phyloP scores from a whole-genome alignment of 768 basidiomycete genomes.

The Mycena latifolia region DNA sequence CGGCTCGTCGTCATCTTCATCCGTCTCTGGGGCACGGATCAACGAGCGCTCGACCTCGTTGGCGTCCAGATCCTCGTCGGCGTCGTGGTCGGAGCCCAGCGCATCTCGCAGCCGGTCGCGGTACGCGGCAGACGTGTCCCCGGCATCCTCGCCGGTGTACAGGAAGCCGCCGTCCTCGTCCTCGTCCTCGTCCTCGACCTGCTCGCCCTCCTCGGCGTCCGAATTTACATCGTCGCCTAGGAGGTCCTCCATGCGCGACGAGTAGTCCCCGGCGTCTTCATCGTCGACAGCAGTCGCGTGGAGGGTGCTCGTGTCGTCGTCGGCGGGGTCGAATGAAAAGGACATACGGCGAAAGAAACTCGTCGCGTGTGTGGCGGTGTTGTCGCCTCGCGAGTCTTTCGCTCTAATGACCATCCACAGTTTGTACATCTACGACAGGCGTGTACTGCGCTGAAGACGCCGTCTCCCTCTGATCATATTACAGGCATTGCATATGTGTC shows the following conservation, averaged over 20 bases:
- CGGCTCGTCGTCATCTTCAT: slow-evolving; percentile 39
- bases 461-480: slow-evolving; percentile 19
- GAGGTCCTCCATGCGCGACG: slow-evolving; percentile 77
- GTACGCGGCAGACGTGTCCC: slow-evolving; percentile 64
- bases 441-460: slow-evolving; percentile 40
- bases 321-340: slow-evolving; percentile 11
- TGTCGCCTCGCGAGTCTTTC: no score
- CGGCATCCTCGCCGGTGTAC: slow-evolving; percentile 79
- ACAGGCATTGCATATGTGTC: slow-evolving; percentile 90
- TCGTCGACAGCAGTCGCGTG: slow-evolving; percentile 57
- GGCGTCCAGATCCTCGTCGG: slow-evolving; percentile 57
- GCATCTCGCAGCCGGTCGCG: slow-evolving; percentile 78
- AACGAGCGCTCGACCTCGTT: slow-evolving; percentile 62
- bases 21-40: slow-evolving; percentile 38
- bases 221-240: slow-evolving; percentile 53
- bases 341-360: slow-evolving; percentile 23
- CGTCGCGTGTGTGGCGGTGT: no score
- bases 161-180: slow-evolving; percentile 76
- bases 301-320: slow-evolving; percentile 29
- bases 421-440: slow-evolving; percentile 95
- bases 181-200: slow-evolving; percentile 52
- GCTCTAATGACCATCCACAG: slow-evolving; percentile 88
- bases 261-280: slow-evolving; percentile 67
- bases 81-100: slow-evolving; percentile 72
- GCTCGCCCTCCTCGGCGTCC: slow-evolving; percentile 35